These are phyloP conservation scores for Verticillium tricorpus DNA, from an alignment of 2,329 filamentous ascomycete species.

Conservation along the genomic window DNA sequence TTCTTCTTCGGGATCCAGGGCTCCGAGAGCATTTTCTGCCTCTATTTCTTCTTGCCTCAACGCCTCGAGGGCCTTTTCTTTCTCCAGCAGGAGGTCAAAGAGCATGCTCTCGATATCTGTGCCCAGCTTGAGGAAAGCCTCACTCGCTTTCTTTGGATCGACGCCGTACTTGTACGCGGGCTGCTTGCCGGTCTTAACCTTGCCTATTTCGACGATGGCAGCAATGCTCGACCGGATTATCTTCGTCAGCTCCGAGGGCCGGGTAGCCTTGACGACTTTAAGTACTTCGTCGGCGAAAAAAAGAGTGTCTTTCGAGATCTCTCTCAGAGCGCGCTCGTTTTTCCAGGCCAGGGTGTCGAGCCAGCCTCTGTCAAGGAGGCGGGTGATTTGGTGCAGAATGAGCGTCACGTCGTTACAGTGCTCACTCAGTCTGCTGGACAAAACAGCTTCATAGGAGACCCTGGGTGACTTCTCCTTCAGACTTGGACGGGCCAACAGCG, in stretches of 20 bases:
- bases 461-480: neutral
- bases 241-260: neutral
- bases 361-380: neutral
- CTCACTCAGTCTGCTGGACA: slow-evolving; percentile 1
- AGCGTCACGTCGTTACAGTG: slow-evolving; percentile 10
- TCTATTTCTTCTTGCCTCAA: neutral
- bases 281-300: neutral
- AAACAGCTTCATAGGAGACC: neutral
- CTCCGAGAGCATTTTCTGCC: too few relatives aligned
- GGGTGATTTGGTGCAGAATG: slow-evolving; percentile 4
- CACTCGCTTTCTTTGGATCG: neutral
- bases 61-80: neutral
- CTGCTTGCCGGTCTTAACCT: neutral
- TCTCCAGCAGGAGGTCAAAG: neutral
- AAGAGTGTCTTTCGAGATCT: neutral
- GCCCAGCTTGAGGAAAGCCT: neutral
- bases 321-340: neutral
- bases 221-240: neutral
- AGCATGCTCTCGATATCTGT: neutral
- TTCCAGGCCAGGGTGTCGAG: neutral
- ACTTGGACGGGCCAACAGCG: neutral
- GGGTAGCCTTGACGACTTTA: neutral
- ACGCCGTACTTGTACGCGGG: neutral
- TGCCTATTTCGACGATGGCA: neutral
- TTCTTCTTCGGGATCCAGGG: neutral